phyloP scores from a whole-genome alignment of 2,329 filamentous ascomycete species.

The Westerdykella aurantiaca region DNA sequence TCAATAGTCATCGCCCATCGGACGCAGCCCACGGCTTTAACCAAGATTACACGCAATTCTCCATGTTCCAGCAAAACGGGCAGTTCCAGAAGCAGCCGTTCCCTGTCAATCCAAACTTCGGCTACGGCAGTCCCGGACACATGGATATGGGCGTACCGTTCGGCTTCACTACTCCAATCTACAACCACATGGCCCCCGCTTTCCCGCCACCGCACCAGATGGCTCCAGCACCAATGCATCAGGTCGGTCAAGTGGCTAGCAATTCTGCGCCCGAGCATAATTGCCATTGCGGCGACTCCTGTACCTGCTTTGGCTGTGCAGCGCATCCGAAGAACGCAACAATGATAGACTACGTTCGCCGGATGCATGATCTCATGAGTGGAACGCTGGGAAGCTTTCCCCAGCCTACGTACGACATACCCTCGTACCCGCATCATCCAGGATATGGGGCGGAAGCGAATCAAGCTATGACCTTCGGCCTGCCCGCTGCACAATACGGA shows the following conservation, averaged over 20 bases:
- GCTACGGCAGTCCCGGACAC: constrained; percentile 3
- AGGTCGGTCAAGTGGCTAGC: constrained; percentile 24
- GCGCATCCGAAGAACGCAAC: constrained; percentile 63
- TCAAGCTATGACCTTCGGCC: constrained; percentile 10
- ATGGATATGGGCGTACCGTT: constrained; percentile 17
- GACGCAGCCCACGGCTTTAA: constrained; percentile 2
- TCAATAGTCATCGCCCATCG: too few relatives aligned
- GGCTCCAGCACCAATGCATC: constrained; percentile 22
- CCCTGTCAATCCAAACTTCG: constrained; percentile 11
- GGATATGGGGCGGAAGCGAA: constrained; percentile 23
- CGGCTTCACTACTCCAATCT: constrained; percentile 29
- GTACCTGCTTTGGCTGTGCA: constrained; percentile 62
- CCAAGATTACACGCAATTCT: constrained; percentile 1
- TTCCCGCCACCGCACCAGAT: constrained; percentile 31
- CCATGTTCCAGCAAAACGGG: constrained; percentile 15
- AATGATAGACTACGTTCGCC: constrained; percentile 50
- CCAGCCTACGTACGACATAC: constrained; percentile 32
- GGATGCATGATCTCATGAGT: constrained; percentile 34
- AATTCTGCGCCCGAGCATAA: constrained; percentile 39
- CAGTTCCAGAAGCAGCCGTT: constrained; percentile 19
- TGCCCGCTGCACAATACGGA: constrained; percentile 15
- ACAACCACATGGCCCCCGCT: constrained; percentile 27
- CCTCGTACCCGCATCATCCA: constrained; percentile 30
- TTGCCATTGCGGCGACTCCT: constrained; percentile 61
- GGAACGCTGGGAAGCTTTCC: constrained; percentile 28